Percentiles rank a stretch among this genome's conserved stretches.
Conservation (phyloP, 2,329 filamentous ascomycete genomes). For the Pseudogymnoascus sp. region DNA sequence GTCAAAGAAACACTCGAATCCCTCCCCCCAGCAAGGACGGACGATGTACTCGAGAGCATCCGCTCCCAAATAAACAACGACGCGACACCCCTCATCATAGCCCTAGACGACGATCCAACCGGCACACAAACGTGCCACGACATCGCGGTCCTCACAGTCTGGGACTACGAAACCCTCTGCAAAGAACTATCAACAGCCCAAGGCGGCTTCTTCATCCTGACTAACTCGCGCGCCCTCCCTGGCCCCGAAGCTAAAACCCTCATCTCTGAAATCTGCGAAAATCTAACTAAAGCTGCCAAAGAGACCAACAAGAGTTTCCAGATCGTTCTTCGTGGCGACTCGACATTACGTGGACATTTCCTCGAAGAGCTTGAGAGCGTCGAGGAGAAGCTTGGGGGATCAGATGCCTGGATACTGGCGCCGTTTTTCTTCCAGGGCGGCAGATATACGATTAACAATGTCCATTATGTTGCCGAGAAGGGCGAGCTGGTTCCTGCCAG, state of each 20-base stretch:
- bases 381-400: constrained; percentile 39
- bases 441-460: constrained; percentile 46
- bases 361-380: constrained; percentile 46
- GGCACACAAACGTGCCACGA: constrained; percentile 55
- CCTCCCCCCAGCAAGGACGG: constrained; percentile 9
- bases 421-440: constrained; percentile 54
- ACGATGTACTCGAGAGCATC: constrained; percentile 11
- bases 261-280: constrained; percentile 42
- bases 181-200: constrained; percentile 34
- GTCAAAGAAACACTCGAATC: constrained; percentile 12
- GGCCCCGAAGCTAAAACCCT: constrained; percentile 38
- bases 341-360: constrained; percentile 48
- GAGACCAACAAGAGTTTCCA: constrained; percentile 37
- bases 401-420: constrained; percentile 46
- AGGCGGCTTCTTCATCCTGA: constrained; percentile 51
- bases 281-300: constrained; percentile 38
- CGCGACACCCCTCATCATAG: constrained; percentile 26
- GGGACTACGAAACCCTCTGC: constrained; percentile 38
- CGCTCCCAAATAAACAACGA: constrained; percentile 6
- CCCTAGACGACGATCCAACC: constrained; percentile 48
- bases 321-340: constrained; percentile 49
- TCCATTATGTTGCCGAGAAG: constrained; percentile 50
- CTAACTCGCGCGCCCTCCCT: constrained; percentile 49
- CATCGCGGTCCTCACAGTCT: constrained; percentile 46
- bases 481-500: constrained; percentile 41